Conservation (phyloP, 257 asterid species). For the Echites panduratus region DNA sequence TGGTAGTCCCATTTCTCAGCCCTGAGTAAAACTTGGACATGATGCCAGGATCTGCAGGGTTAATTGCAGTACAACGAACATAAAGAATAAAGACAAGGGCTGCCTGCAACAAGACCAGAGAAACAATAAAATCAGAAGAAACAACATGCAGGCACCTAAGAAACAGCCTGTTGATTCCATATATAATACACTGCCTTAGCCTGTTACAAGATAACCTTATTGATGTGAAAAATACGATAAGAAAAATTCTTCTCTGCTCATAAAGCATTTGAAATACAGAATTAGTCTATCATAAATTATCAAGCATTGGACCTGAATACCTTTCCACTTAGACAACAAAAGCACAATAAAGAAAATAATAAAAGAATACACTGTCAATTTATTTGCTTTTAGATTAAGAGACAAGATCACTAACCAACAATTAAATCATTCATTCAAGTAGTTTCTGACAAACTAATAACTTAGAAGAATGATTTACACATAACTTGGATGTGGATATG, state of each 20-base stretch:
- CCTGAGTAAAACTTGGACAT: slow-evolving; percentile 68
- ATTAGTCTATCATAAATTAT: neutral
- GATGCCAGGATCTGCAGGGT: slow-evolving; percentile 98
- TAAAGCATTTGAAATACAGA: neutral
- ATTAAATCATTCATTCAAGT: neutral
- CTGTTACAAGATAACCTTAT: neutral
- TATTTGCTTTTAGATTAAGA: neutral
- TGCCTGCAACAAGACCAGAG: slow-evolving; percentile 53
- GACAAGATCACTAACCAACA: neutral
- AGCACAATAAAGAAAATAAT: neutral
- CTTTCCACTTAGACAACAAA: neutral
- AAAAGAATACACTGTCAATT: neutral
- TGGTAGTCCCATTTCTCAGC: slow-evolving; percentile 33
- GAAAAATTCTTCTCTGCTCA: neutral
- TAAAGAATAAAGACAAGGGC: slow-evolving; percentile 79
- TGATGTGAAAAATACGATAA: neutral
- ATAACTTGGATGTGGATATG: neutral
- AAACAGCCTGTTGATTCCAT: neutral
- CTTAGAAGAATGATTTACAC: neutral
- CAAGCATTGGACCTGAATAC: neutral
- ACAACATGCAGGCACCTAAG: neutral
- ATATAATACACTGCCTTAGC: neutral
- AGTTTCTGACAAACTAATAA: neutral
- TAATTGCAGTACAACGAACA: slow-evolving; percentile 89
- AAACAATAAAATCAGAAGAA: slow-evolving; percentile 8